These are phyloP conservation scores for Bathelium albidoporum DNA, from an alignment of 495 filamentous ascomycete genomes.

Conservation along the genomic window DNA sequence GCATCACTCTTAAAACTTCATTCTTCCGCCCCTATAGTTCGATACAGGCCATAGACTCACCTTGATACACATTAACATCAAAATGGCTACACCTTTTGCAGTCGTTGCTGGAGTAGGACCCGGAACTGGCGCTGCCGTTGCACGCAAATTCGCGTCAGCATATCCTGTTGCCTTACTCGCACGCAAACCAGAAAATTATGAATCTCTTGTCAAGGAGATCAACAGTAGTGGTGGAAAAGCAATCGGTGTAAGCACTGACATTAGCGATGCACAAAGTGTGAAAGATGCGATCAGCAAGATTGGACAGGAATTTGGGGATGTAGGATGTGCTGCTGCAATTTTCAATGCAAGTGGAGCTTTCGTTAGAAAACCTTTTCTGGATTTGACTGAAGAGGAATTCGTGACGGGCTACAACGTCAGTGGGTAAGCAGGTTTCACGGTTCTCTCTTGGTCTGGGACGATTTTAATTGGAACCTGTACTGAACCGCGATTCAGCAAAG, in stretches of 20 bases:
- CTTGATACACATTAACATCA: background rate
- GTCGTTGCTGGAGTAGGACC: slow-evolving; percentile 66
- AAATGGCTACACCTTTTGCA: slow-evolving; percentile 43
- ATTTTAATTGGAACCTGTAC: background rate
- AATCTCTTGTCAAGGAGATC: slow-evolving; percentile 63
- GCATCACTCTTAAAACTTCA: background rate
- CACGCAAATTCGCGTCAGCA: slow-evolving; percentile 53
- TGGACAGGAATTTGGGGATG: slow-evolving; percentile 42
- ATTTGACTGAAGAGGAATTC: slow-evolving; percentile 57
- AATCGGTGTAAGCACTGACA: slow-evolving; percentile 65
- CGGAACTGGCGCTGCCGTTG: slow-evolving; percentile 56
- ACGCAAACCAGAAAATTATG: slow-evolving; percentile 56
- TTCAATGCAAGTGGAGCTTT: slow-evolving; percentile 72
- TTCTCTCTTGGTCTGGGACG: slow-evolving; percentile 13
- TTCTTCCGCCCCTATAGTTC: background rate
- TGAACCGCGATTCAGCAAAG: slow-evolving; percentile 27
- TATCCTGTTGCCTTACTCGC: slow-evolving; percentile 73
- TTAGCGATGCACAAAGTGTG: slow-evolving; percentile 52
- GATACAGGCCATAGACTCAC: background rate
- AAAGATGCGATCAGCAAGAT: slow-evolving; percentile 58
- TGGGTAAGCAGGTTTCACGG: no score
- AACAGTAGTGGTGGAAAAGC: slow-evolving; percentile 58
- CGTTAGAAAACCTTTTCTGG: slow-evolving; percentile 70
- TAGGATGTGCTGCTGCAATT: slow-evolving; percentile 48
- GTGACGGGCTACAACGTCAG: slow-evolving; percentile 44